phyloP scores from a whole-genome alignment of 1,284 basidiomycete genomes.

The Trichosporon sp. region DNA sequence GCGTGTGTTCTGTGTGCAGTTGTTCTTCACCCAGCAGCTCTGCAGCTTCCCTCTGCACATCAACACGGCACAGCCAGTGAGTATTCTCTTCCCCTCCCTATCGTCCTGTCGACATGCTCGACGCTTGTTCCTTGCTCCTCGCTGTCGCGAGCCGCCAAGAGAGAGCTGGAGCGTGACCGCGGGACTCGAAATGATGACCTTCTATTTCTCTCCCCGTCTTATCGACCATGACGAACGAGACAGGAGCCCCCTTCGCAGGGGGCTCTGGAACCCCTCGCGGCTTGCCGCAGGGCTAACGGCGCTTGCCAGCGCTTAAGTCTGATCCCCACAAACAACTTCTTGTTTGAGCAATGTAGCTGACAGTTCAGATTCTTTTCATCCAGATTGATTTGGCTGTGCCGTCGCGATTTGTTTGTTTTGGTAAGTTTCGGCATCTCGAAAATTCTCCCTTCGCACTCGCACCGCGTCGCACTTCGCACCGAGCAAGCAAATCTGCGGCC shows the following conservation, averaged over 20 bases:
- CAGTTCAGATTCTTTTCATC: background rate
- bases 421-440: slow-evolving; percentile 22
- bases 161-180: background rate
- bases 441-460: slow-evolving; percentile 14
- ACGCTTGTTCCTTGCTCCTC: background rate
- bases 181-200: slow-evolving; percentile 51
- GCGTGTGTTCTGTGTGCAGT: background rate
- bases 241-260: slow-evolving; percentile 57
- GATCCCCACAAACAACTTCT: slow-evolving; percentile 36
- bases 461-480: slow-evolving; percentile 9
- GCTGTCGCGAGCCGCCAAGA: background rate
- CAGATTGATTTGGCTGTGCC: background rate
- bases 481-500: background rate
- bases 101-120: slow-evolving; percentile 9
- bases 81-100: slow-evolving; percentile 23
- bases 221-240: slow-evolving; percentile 59
- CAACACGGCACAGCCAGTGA: slow-evolving; percentile 24
- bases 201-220: slow-evolving; percentile 59
- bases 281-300: slow-evolving; percentile 51
- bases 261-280: slow-evolving; percentile 47
- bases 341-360: slow-evolving; percentile 23
- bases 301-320: slow-evolving; percentile 60
- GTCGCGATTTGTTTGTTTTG: background rate
- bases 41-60: background rate
- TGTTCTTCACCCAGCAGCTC: slow-evolving; percentile 2